Base-by-base conservation (phyloP, 306 rosid species). In the Alnus rubra region DNA sequence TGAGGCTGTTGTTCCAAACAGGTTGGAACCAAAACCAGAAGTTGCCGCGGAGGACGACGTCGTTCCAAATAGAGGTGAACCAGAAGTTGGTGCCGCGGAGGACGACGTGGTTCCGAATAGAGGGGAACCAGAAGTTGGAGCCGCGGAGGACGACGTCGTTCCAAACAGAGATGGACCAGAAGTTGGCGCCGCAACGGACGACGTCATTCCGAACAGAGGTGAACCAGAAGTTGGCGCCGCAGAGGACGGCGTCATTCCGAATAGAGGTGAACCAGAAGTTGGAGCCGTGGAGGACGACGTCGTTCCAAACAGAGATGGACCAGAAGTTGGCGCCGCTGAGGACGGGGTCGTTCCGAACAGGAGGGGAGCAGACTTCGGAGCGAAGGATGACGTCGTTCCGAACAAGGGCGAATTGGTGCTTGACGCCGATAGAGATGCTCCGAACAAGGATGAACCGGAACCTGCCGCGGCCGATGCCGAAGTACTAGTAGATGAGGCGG, bases 161-260 rank as follows among this genome's bases (percentile, higher is more conserved):
- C 74, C 84, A 49, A 80, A 80, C 5, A 73, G 58, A 8, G 60
- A 64, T 3, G 80, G 63, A 55, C 4, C 5, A 19, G 58, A 54
- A 1, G 87, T 37, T 49, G 89, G 58, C 0, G 14, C 84, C 73
- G 18, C 82, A 69, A 2, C 2, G 12, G 90, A 50, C 15, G 87
- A 37, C n/a, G 83, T 58, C 5, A 78, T 49, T 65, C 58, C 62
- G 71, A 81, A 76, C 60, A 73, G 78, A 64, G 39, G 48, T 1
- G 86, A 49, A 63, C 77, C 19, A 18, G 88, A 47, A 30, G 56
- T 45, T 5, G 83, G 54, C 9, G 87, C 65, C 1, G 81, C 74
- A 35, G 81, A 11, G 9, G 80, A 9, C 1, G 90, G 60, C 0
- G 84, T 18, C 9, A 73, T 60, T 62, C 73, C 83, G 56, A 80